Evolutionary conservation across 2,329 filamentous ascomycete genomes (phyloP).

Genomic region (Aspergillus glaucus): DNA sequence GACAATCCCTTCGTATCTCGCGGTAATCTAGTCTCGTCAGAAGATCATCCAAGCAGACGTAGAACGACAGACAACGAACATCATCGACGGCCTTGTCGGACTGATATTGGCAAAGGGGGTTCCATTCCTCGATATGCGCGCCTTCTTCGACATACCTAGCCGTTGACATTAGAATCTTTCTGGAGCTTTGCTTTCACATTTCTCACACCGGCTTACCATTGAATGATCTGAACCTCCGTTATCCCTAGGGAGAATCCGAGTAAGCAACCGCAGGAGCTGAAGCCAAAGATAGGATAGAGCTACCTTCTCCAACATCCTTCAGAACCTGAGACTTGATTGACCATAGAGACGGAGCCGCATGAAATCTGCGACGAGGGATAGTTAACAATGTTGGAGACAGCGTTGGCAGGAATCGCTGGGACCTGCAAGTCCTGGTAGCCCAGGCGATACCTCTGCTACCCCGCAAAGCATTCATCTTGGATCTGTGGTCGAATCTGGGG

Average conservation of each 20-base stretch:
- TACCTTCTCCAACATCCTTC: conserved; percentile 41
- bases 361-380: conserved; percentile 28
- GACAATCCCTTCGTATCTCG: conserved; percentile 87
- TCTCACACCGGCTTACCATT: conserved; percentile 54
- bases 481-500: background rate
- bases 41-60: background rate
- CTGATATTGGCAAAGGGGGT: conserved; percentile 94
- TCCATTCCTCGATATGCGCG: conserved; percentile 94
- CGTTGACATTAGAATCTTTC: no score
- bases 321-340: conserved; percentile 35
- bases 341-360: conserved; percentile 27
- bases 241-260: conserved; percentile 58
- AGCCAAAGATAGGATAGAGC: background rate
- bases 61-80: conserved; percentile 30
- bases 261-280: conserved; percentile 10
- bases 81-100: conserved; percentile 82
- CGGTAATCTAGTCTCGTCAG: conserved; percentile 71
- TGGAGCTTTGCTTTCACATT: no score
- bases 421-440: conserved; percentile 20
- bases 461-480: conserved; percentile 26
- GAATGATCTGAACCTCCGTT: conserved; percentile 96
- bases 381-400: conserved; percentile 15
- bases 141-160: conserved; percentile 77
- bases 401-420: conserved; percentile 21
- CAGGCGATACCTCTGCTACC: conserved; percentile 23